Evolutionary conservation across 495 filamentous ascomycete genomes (phyloP), one percentile per base, ranked within the genome.

Genomic region (Daldinia decipiens): DNA sequence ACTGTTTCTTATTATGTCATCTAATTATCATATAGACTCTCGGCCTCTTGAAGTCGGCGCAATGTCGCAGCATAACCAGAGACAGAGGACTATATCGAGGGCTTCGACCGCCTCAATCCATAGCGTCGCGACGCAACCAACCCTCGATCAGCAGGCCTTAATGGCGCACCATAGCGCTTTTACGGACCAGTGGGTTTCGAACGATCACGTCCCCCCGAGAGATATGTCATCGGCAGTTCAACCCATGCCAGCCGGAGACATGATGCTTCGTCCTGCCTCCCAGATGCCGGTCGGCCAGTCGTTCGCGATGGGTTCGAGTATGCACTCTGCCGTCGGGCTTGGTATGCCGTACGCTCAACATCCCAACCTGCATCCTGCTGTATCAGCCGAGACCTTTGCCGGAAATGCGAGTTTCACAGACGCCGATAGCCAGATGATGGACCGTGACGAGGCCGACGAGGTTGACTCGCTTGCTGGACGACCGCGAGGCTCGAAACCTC

Each of bases 21-120:
- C 71, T 74, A 66, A 78, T 58, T 57, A 55, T 63, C 51, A 34
- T 45, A 19, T 62, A 77, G 75, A 76, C 53, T 19, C 43, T 12
- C 62, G 70, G 36, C 24, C 68, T 32, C 47, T 68, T 6, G 72
- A 74, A 19, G 45, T 32, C 26, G 50, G 54, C 65, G 64, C 73
- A 38, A 76, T 76, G 75, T 65, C 75, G 68, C 75, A 74, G 34
- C 70, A 73, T 15, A 57, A 72, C 21, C 70, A 87, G 63, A 85
- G 84, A 73, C 90, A 88, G 74, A 87, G 92, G 50, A 86, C 91
- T 59, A 83, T 88, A 34, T 97, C 93, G 31, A 84, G 92, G 80
- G 93, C 91, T 40, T 97, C 93, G 50, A 95, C 93, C 4, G 88
- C 92, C n/a, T 95, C 92, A 58, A 87, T 89, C 13, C 91, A 90